Conservation (phyloP, 2,329 filamentous ascomycete species). For the Blumeria graminis region DNA sequence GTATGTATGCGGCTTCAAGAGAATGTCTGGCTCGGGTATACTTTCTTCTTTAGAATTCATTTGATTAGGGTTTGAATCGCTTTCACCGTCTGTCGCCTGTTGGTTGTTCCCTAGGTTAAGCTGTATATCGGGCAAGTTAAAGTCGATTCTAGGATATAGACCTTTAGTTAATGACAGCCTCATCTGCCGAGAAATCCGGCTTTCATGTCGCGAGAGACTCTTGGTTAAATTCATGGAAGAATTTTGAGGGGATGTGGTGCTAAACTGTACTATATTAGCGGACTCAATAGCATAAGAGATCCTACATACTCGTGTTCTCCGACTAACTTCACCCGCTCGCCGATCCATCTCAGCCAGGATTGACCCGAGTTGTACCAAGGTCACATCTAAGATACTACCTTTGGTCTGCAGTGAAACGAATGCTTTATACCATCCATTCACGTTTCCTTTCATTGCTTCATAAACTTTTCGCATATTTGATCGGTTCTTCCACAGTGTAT, state of each 20-base stretch:
- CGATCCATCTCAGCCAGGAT: constrained; percentile 72
- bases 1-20: constrained; percentile 14
- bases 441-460: constrained; percentile 76
- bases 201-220: not conserved
- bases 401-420: constrained; percentile 54
- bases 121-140: constrained; percentile 10
- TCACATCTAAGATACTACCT: constrained; percentile 41
- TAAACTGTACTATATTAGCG: constrained; percentile 8
- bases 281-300: not conserved
- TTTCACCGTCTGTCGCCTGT: not conserved
- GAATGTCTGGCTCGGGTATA: constrained; percentile 10
- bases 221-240: constrained; percentile 4
- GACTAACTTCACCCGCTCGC: constrained; percentile 61
- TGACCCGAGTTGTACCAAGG: constrained; percentile 46
- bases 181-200: constrained; percentile 6
- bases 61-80: not conserved
- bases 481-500: constrained; percentile 33
- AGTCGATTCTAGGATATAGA: constrained; percentile 9
- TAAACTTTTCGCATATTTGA: constrained; percentile 47
- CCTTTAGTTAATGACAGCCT: constrained; percentile 11
- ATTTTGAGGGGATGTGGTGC: constrained; percentile 2
- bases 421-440: constrained; percentile 69
- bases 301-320: constrained; percentile 43
- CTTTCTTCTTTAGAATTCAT: constrained; percentile 3
- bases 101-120: constrained; percentile 10